These are phyloP conservation scores for Zymoseptoria crescenta DNA, from an alignment of 2,329 filamentous ascomycete species.

Conservation along the genomic window DNA sequence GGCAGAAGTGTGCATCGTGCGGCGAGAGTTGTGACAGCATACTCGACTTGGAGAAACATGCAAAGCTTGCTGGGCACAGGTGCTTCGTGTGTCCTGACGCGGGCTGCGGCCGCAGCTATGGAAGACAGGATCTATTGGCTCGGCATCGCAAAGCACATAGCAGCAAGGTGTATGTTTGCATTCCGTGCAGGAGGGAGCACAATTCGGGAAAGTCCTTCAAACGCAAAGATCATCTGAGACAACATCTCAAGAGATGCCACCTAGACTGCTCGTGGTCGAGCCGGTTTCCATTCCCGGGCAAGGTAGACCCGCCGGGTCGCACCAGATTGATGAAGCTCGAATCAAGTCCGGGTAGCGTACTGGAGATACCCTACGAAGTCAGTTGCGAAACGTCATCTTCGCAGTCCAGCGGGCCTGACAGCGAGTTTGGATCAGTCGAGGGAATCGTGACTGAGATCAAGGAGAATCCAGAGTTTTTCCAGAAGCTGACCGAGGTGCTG, in stretches of 20 bases:
- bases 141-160: constrained; percentile 4
- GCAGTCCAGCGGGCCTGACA: not conserved
- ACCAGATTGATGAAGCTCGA: not conserved
- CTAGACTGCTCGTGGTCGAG: not conserved
- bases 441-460: not conserved
- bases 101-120: constrained; percentile 7
- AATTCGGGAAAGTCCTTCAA: constrained; percentile 6
- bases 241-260: constrained; percentile 6
- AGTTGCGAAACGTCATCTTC: not conserved
- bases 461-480: not conserved
- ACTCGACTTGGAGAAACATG: constrained; percentile 10
- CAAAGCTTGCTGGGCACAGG: constrained; percentile 5
- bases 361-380: not conserved
- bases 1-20: not conserved
- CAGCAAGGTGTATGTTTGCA: not conserved
- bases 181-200: not conserved
- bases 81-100: constrained; percentile 3
- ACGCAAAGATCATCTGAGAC: constrained; percentile 11
- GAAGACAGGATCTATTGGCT: constrained; percentile 5
- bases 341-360: not conserved
- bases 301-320: not conserved
- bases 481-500: not conserved
- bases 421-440: not conserved
- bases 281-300: too few species aligned
- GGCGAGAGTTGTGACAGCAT: not conserved